Conservation (phyloP, 768 basidiomycete genomes). For the Astraeus odoratus region DNA sequence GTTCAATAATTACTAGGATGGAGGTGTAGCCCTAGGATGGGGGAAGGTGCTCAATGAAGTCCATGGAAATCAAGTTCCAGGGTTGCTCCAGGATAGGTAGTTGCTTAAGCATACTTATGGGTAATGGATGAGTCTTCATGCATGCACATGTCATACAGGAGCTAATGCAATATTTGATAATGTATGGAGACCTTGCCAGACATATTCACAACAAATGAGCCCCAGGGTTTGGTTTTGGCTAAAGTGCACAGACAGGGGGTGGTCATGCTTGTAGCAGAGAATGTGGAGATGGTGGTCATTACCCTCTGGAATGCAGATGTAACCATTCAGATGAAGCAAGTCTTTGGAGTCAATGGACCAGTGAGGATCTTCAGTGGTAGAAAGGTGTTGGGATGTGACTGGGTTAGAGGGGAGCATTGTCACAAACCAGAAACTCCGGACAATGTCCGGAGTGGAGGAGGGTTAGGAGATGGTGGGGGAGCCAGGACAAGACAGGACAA, state of each 20-base stretch:
- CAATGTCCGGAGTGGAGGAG: too few relatives aligned
- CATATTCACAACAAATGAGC: not conserved
- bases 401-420: too few relatives aligned
- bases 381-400: too few relatives aligned
- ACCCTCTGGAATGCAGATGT: not conserved
- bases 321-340: not conserved
- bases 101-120: slow-evolving; percentile 29
- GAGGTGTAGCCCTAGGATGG: slow-evolving; percentile 23
- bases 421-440: too few relatives aligned
- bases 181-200: not conserved
- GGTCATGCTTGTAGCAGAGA: slow-evolving; percentile 24
- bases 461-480: too few relatives aligned
- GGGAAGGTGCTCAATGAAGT: slow-evolving; percentile 30
- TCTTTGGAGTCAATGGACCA: too few relatives aligned
- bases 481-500: too few relatives aligned
- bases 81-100: slow-evolving; percentile 18
- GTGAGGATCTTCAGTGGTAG: too few relatives aligned
- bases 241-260: not conserved
- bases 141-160: slow-evolving; percentile 30
- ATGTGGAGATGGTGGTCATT: not conserved
- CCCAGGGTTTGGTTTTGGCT: not conserved
- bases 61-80: slow-evolving; percentile 24
- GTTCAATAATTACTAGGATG: slow-evolving; percentile 8
- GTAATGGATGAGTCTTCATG: slow-evolving; percentile 27
- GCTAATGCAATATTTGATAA: slow-evolving; percentile 11